phyloP scores from a whole-genome alignment of 2,329 filamentous ascomycete species.

The Fusarium sp. region DNA sequence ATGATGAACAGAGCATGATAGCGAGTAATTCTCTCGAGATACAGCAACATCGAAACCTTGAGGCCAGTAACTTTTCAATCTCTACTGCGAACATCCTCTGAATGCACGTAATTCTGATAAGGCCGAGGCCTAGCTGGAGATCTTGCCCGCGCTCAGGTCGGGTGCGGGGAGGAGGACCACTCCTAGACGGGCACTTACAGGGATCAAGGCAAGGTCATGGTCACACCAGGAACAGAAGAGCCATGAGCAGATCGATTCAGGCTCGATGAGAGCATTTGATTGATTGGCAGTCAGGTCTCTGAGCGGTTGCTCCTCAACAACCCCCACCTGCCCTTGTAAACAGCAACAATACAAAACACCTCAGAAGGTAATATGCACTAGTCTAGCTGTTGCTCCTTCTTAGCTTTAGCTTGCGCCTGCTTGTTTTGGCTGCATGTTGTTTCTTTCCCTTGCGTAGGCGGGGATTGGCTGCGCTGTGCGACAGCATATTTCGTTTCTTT shows the following conservation, averaged over 20 bases:
- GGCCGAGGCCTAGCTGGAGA: slow-evolving; percentile 23
- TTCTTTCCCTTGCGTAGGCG: slow-evolving; percentile 29
- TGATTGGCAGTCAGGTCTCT: slow-evolving; percentile 31
- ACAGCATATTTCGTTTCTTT: slow-evolving; percentile 31
- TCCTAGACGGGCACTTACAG: slow-evolving; percentile 26
- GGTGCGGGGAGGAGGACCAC: slow-evolving; percentile 29
- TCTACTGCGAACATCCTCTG: neutral
- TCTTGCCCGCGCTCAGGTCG: slow-evolving; percentile 13
- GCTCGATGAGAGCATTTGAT: slow-evolving; percentile 22
- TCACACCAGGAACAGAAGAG: slow-evolving; percentile 41
- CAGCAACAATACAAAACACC: slow-evolving; percentile 25
- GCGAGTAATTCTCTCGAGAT: neutral
- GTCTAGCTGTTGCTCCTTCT: slow-evolving; percentile 5
- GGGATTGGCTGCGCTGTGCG: slow-evolving; percentile 33
- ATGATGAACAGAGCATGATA: neutral
- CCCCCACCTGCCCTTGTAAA: slow-evolving; percentile 40
- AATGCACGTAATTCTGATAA: slow-evolving; percentile 7
- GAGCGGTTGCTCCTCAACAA: slow-evolving; percentile 44
- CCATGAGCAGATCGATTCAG: slow-evolving; percentile 31
- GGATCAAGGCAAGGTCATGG: slow-evolving; percentile 26
- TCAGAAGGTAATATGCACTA: slow-evolving; percentile 30
- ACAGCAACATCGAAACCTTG: neutral
- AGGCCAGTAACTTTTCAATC: neutral
- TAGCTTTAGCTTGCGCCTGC: slow-evolving; percentile 27
- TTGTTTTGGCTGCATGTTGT: slow-evolving; percentile 36